phyloP scores from a whole-genome alignment of 1,284 basidiomycete species.

The Rhodotorula glutinis region DNA sequence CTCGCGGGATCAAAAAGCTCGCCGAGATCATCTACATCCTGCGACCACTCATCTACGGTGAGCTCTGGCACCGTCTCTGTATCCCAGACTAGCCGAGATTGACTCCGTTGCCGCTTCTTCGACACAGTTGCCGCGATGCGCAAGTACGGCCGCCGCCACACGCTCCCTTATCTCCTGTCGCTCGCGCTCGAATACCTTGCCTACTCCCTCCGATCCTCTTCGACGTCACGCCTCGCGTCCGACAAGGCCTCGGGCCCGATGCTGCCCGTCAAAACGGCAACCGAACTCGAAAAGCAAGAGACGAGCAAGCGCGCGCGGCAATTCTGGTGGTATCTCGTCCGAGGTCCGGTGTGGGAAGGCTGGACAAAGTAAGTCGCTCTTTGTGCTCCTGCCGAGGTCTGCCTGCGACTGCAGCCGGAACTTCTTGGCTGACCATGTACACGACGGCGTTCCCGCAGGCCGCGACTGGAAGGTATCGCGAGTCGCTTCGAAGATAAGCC shows the following conservation, averaged over 20 bases:
- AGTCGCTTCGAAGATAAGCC: conserved; percentile 46
- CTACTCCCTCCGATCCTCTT: conserved; percentile 38
- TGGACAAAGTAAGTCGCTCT: conserved; percentile 45
- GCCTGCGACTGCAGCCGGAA: too few relatives aligned
- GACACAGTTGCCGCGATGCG: conserved; percentile 43
- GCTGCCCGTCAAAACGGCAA: conserved; percentile 30
- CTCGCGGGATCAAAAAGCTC: conserved; percentile 35
- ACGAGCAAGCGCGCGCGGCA: conserved; percentile 46
- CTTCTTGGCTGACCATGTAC: background rate
- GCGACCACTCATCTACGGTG: conserved; percentile 46
- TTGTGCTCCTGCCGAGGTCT: background rate
- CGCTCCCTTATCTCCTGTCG: conserved; percentile 45
- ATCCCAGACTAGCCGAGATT: background rate
- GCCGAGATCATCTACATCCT: conserved; percentile 48
- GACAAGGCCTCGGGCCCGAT: conserved; percentile 32
- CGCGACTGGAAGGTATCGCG: conserved; percentile 46
- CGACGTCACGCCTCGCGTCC: conserved; percentile 11
- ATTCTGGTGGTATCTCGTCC: conserved; percentile 52
- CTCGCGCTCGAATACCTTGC: conserved; percentile 46
- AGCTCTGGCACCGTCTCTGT: background rate
- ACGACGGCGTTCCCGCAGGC: conserved; percentile 24
- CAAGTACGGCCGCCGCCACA: conserved; percentile 43
- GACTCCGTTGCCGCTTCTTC: background rate
- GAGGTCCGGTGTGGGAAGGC: conserved; percentile 50
- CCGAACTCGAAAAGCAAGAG: conserved; percentile 49